Evolutionary conservation across 1,284 basidiomycete species (phyloP), one percentile per base, ranked within the genome.

Genomic region (Moniliophthora roreri): DNA sequence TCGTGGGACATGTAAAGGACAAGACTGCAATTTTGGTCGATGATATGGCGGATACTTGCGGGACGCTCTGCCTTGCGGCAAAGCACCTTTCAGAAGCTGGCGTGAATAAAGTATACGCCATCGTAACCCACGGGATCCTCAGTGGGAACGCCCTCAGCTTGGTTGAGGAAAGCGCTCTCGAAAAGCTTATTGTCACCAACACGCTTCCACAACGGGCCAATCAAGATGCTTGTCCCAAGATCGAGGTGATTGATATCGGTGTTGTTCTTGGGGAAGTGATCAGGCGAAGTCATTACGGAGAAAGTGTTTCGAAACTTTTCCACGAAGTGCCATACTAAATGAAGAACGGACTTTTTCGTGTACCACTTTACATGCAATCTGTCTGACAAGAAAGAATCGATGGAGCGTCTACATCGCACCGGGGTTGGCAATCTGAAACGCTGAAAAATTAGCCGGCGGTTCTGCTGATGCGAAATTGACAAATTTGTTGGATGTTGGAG

Each of bases 31-130:
- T 99, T 58, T 80, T 99, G n/a, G 95, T 99, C 49, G 97, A 99
- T 79, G 97, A 99, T 76, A 99, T 99, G 97, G 95, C 97, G 49
- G 97, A 99, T 72, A 99, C 97, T 39, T 99, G 97, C 68, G 97
- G 97, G 40, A 99, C 97, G 54, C 82, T 99, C 51, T 95, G 93
- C 62, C 80, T 98, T 37, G 97, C 97, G 1, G 91, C 97, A 3
- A 78, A 85, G 59, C 92, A 96, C 63, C 81, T 99, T 40, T 76
- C 89, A 44, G 94, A 98, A 66, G 93, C 93, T 8, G 97, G 97
- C 1, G 96, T 95, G 10, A 72, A 78, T 42, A 85, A 86, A 67
- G 91, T 97, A 53, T 89, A 89, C 66, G 97, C 93, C 56, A 87
- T 99, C 66, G 97, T 98, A 55, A 99, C 97, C 40, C 97, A 99